These are phyloP conservation scores for Mycena sanguinolenta DNA, from an alignment of 768 basidiomycete genomes.

Conservation along the genomic window DNA sequence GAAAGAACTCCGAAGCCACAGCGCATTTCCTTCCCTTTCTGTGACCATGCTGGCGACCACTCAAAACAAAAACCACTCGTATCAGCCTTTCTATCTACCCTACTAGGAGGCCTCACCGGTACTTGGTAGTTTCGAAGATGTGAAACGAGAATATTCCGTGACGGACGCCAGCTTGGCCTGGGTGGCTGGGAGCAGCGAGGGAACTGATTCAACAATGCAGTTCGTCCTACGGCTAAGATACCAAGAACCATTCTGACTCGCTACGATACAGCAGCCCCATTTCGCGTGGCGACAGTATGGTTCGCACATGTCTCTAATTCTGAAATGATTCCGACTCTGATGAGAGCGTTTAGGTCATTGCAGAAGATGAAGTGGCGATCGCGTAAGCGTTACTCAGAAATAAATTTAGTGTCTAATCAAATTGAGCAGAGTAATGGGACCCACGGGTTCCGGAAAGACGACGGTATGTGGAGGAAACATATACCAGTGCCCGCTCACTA, in stretches of 20 bases:
- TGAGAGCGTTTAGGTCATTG: not conserved
- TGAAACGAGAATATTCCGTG: slow-evolving; percentile 19
- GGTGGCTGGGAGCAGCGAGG: not conserved
- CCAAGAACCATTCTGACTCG: not conserved
- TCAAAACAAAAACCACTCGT: not conserved
- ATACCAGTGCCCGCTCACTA: not conserved
- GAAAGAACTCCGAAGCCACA: not conserved
- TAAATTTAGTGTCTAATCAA: not conserved
- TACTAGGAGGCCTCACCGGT: slow-evolving; percentile 13
- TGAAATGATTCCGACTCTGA: not conserved
- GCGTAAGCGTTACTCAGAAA: not conserved
- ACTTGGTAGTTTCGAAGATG: slow-evolving; percentile 13
- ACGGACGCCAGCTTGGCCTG: not conserved
- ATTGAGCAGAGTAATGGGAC: slow-evolving; percentile 14
- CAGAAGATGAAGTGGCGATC: not conserved
- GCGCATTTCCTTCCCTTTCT: not conserved
- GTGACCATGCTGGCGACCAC: not conserved
- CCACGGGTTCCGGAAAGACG: slow-evolving; percentile 25
- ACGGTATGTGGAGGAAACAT: slow-evolving; percentile 7
- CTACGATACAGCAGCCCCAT: not conserved
- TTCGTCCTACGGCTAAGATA: not conserved
- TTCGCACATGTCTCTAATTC: not conserved
- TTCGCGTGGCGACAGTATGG: not conserved
- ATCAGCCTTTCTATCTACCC: slow-evolving; percentile 24
- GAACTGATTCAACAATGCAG: not conserved